Base-by-base conservation (phyloP, 768 basidiomycete genomes). In the Pleurotus giganteus region DNA sequence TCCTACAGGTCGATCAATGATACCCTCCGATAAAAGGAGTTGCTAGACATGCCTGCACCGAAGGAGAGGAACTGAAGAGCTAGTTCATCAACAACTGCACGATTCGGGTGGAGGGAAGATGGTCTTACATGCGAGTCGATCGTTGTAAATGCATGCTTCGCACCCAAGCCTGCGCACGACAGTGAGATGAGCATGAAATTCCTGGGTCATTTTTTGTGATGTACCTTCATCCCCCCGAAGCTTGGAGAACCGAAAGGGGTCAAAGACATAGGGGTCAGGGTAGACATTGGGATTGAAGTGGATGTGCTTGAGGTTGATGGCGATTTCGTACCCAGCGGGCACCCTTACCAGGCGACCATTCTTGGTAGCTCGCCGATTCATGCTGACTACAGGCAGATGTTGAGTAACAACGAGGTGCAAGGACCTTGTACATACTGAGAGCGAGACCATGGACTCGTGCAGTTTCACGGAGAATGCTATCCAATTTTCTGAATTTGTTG, bases 211-310 rank as follows among this genome's bases (percentile, higher is more conserved):
- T 6, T 5, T n/a, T 6, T 50, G 2, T 13, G 8, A 19, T 13
- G 2, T 26, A 19, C 31, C 56, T 51, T 42, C 56, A 26, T 43
- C 29, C 11, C 52, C 49, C 6, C 49, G 31, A 13, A 57, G 39
- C 28, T 42, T 57, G 6, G 56, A 57, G 41, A 57, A 57, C 12
- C 56, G 29, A 49, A 57, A 57, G 13, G 56, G 56, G 31, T 57
- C 49, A 28, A 57, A 57, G n/a, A 52, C 42, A 5, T 57, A 24
- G 3, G 56, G 47, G 23, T 57, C 23, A 4, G 56, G 28, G 39
- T 57, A 57, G 15, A 57, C 49, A 11, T 43, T 23, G 9, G 56
- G 50, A 32, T 57, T 28, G 15, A 27, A 29, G 29, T 57, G 56
- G 4, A 51, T 8, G 27, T 12, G 13, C 11, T n/a, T 42, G 15